Base-by-base conservation (phyloP, 2,329 filamentous ascomycete genomes). In the Aureobasidium sp. region DNA sequence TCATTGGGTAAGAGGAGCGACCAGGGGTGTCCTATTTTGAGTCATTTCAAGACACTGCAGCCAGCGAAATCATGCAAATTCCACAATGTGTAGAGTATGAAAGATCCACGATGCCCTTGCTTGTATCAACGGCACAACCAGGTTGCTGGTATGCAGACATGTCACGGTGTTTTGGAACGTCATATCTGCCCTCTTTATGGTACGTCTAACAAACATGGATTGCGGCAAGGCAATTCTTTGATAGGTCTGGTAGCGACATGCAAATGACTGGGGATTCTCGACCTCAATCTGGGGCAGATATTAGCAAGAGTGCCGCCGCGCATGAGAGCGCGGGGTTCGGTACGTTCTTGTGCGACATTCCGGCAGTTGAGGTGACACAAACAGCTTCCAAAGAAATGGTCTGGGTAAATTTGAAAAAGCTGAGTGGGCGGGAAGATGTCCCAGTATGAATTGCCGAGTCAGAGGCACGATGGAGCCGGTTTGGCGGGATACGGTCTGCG, bases 401-500 rank as follows among this genome's bases (percentile, higher is more conserved):
- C 41, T 57, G 53, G 53, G 29, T 57, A 57, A 57, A 57, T 43
- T 24, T 44, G 24, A 36, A 13, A 26, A 36, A 34, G 27, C 29
- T 57, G 53, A 57, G 12, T 57, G 53, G 53, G 17, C 39, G 53
- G 39, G 39, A 34, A 17, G 5, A 43, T 13, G 10, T 36, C 53
- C 39, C 26, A 46, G 39, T 24, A 46, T 34, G 53, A 57, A 46
- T 57, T 57, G 53, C 53, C 53, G 53, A 57, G 29, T 57, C 36
- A 27, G 12, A 57, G 39, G 39, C 27, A 57, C 39, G 53, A 57
- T 34, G 53, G 39, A 34, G 53, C 53, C 53, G 53, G 15, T 6
- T 36, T 57, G 53, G 53, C 53, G 53, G 39, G 24, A 57, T 44
- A 57, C n/a, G 53, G n/a, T 24, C 51, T 52, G 50, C 50, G 50